phyloP scores from a whole-genome alignment of 2,329 filamentous ascomycete genomes.

The Ophiosphaerella narmari region DNA sequence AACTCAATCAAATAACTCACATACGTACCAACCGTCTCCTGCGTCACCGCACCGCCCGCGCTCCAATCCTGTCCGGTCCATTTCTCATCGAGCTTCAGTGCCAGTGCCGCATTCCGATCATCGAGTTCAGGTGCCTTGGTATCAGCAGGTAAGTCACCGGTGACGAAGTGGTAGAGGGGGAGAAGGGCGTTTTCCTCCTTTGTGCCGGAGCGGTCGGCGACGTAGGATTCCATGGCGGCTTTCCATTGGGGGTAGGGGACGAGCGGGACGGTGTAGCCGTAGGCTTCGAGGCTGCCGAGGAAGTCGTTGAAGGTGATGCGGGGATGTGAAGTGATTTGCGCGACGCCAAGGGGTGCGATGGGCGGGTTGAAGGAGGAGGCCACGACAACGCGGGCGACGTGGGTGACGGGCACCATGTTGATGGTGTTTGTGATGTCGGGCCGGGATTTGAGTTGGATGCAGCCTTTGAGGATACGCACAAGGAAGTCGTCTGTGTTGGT shows the following conservation, averaged over 20 bases:
- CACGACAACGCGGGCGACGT: constrained; percentile 80
- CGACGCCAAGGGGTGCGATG: constrained; percentile 61
- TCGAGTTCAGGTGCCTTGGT: constrained; percentile 76
- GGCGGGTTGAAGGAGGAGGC: constrained; percentile 71
- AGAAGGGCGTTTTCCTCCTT: constrained; percentile 71
- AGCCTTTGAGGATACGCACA: constrained; percentile 83
- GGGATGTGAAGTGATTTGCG: constrained; percentile 80
- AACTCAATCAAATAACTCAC: constrained; percentile 65
- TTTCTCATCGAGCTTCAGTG: constrained; percentile 66
- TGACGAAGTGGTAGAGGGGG: constrained; percentile 75
- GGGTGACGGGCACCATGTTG: constrained; percentile 85
- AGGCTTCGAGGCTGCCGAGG: constrained; percentile 70
- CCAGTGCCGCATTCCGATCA: constrained; percentile 68
- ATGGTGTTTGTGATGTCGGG: constrained; percentile 84
- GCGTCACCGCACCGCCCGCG: constrained; percentile 60
- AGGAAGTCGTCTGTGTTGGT: constrained; percentile 87
- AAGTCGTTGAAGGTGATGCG: constrained; percentile 78
- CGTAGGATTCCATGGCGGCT: constrained; percentile 68
- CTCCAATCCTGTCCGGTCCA: constrained; percentile 64
- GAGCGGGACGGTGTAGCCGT: constrained; percentile 72
- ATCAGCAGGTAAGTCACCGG: constrained; percentile 69
- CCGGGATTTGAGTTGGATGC: constrained; percentile 73
- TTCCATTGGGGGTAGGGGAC: constrained; percentile 73
- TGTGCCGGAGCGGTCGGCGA: constrained; percentile 59
- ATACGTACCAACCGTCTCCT: constrained; percentile 67